phyloP scores from a whole-genome alignment of 2,329 filamentous ascomycete genomes.

The Colletotrichum karsti region DNA sequence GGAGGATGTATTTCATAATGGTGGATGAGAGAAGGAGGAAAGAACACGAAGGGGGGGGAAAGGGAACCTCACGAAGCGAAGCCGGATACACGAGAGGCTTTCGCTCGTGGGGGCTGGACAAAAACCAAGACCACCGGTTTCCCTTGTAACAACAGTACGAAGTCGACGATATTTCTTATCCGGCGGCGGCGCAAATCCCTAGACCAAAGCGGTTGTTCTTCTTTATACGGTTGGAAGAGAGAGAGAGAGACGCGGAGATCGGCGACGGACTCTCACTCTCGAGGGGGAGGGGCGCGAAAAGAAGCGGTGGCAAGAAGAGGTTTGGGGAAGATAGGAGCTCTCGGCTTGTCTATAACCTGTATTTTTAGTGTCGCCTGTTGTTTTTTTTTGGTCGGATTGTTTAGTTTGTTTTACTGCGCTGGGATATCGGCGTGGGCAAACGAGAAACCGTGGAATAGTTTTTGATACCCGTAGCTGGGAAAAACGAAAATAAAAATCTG shows the following conservation, averaged over 20 bases:
- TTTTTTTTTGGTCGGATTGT: constrained; percentile 20
- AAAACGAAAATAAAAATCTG: not conserved
- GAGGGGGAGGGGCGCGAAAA: not conserved
- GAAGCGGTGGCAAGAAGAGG: not conserved
- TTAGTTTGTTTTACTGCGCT: not conserved
- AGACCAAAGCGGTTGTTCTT: not conserved
- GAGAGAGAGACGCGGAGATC: not conserved
- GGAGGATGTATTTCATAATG: constrained; percentile 15
- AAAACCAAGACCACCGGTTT: too few relatives aligned
- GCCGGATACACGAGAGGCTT: constrained; percentile 15
- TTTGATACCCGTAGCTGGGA: not conserved
- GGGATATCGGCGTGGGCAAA: not conserved
- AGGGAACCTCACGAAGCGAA: not conserved
- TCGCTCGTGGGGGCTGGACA: not conserved
- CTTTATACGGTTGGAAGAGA: not conserved
- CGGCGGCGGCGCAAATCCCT: constrained; percentile 12
- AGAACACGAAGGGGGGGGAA: not conserved
- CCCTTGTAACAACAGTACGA: constrained; percentile 25
- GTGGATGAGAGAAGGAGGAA: not conserved
- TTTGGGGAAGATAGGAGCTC: not conserved
- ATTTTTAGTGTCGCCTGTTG: not conserved
- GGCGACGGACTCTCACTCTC: not conserved
- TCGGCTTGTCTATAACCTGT: too few relatives aligned
- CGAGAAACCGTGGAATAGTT: not conserved
- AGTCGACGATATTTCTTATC: constrained; percentile 19